Evolutionary conservation across 75 land plant species (phyloP).

Genomic region (Ceratopteris richardii): DNA sequence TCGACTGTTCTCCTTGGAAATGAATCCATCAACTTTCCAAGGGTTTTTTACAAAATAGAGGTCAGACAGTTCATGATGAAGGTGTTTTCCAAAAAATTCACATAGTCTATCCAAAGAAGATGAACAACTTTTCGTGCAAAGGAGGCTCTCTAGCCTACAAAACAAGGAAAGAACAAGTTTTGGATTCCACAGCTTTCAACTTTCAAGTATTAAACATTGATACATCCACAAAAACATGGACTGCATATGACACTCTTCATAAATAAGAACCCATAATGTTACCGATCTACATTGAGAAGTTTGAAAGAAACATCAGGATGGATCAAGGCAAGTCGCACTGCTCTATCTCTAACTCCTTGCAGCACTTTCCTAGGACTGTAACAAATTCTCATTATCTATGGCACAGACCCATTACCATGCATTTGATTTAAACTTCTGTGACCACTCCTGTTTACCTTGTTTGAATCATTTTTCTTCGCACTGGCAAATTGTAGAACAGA

Average conservation of each 20-base stretch:
- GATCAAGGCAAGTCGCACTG: constrained; percentile 61
- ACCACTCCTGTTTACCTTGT: constrained; percentile 39
- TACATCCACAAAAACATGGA: too few relatives aligned
- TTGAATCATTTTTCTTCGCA: constrained; percentile 68
- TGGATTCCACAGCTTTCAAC: too few relatives aligned
- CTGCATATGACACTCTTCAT: too few relatives aligned
- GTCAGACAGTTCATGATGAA: constrained; percentile 33
- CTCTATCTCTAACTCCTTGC: constrained; percentile 63
- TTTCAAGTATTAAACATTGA: too few relatives aligned
- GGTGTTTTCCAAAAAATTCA: constrained; percentile 53
- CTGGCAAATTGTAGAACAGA: constrained; percentile 90
- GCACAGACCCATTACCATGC: too few relatives aligned
- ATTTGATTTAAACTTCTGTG: too few relatives aligned
- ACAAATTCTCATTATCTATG: too few relatives aligned
- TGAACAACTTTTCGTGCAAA: constrained; percentile 34
- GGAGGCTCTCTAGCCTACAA: constrained; percentile 49
- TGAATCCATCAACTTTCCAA: constrained; percentile 60
- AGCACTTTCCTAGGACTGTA: constrained; percentile 66
- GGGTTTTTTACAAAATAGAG: constrained; percentile 45
- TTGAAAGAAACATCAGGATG: constrained; percentile 58
- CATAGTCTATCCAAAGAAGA: constrained; percentile 49
- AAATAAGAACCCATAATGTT: too few relatives aligned
- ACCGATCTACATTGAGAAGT: constrained; percentile 68
- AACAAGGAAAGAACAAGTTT: neutral
- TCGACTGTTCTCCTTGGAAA: constrained; percentile 37